A percentile compares a stretch with the other conserved stretches of the same genome.
Conservation (phyloP, 2,329 filamentous ascomycete genomes). For the Gyromitra esculenta region DNA sequence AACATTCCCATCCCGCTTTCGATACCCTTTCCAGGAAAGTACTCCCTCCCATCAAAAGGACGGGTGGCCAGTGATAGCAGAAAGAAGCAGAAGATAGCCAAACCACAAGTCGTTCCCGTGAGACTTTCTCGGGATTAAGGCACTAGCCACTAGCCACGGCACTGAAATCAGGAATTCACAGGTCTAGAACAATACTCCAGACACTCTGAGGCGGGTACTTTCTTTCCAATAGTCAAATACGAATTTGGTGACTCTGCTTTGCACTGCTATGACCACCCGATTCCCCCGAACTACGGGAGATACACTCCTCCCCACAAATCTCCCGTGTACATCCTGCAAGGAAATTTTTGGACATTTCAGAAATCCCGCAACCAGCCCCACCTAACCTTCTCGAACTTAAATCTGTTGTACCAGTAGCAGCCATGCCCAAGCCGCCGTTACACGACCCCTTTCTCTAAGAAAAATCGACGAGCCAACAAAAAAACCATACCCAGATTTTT, state of each 20-base stretch:
- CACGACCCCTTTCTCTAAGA: slow-evolving; percentile 22
- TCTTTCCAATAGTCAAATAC: not conserved
- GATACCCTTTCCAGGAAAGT: not conserved
- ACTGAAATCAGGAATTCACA: not conserved
- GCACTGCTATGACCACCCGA: slow-evolving; percentile 5
- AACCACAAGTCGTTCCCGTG: not conserved
- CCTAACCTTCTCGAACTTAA: slow-evolving; percentile 21
- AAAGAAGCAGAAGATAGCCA: not conserved
- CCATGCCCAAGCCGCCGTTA: slow-evolving; percentile 30
- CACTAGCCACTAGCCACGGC: not conserved
- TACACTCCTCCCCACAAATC: not conserved
- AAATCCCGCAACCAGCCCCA: slow-evolving; percentile 28
- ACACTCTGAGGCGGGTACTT: not conserved
- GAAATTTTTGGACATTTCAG: slow-evolving; percentile 8
- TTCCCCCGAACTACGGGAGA: slow-evolving; percentile 7
- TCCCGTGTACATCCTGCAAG: slow-evolving; percentile 15
- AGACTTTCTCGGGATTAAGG: not conserved
- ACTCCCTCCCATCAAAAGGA: not conserved
- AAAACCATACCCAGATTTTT: not conserved
- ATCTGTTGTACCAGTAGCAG: slow-evolving; percentile 31
- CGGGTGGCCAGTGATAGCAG: not conserved
- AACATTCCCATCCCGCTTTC: slow-evolving; percentile 7
- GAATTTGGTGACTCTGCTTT: not conserved
- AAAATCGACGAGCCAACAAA: not conserved
- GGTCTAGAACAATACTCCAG: not conserved